Base-by-base conservation (phyloP, 306 rosid species). In the Phaseolus lunatus region DNA sequence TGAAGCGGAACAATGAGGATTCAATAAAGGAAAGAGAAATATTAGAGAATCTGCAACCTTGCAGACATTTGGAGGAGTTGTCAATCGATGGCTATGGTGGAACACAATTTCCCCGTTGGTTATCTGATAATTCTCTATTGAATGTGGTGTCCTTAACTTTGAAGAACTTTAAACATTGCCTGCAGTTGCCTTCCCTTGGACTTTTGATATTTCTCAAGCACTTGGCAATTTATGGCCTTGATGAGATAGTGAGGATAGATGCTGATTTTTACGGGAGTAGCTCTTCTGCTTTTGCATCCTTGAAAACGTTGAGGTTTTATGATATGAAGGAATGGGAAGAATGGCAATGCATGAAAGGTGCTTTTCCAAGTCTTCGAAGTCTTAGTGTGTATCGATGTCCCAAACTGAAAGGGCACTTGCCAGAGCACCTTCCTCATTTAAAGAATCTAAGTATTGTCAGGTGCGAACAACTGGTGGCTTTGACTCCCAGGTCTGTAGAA, bases 381-480 rank as follows among this genome's bases (percentile, higher is more conserved):
- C 31, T 27, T 27, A 3, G 0, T 27, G 0, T 27, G 31, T 3
- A 0, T 0, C 0, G 0, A 3, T 27, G 31, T 27, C 31, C 31
- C 31, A 27, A 27, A 5, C 0, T 27, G 5, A 27, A 27, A 27
- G 31, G 31, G 0, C 4, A 27, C 5, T 27, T 27, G 31, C 31
- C 31, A 27, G 31, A 27, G 0, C 5, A 27, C 3, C 31, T 27
- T 27, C 0, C 5, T 27, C 31, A 3, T 27, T 0, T 27, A 27
- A 27, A 27, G 31, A 3, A 27, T 0, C 31, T 27, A 27, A 0
- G 0, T 27, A 27, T 27, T 0, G 0, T 0, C 0, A 0, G 0
- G 5, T 29, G 33, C 33, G 33, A 0, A 4, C 6, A 29, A 29
- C 33, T 29, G 3, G 33, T 0, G 33, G 33, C 33, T 29, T 4